phyloP scores from a whole-genome alignment of 495 filamentous ascomycete species.

The Penicillium coffeae region DNA sequence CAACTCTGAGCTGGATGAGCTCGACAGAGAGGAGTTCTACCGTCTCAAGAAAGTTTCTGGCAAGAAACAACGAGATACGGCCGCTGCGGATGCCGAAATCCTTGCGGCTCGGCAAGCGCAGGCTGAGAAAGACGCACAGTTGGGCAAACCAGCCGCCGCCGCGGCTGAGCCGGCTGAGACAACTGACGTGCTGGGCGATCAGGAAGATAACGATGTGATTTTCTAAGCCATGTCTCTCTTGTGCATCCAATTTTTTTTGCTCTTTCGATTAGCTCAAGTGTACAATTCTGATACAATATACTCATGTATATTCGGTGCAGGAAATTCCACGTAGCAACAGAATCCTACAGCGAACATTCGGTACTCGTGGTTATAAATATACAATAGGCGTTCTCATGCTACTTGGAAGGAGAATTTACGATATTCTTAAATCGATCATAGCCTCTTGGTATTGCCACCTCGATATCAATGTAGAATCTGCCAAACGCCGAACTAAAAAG shows the following conservation, averaged over 20 bases:
- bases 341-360: not conserved
- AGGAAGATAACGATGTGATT: constrained; percentile 92
- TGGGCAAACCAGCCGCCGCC: constrained; percentile 12
- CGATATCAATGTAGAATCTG: constrained; percentile 19
- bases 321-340: too few species aligned
- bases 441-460: constrained; percentile 19
- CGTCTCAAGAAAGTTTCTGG: constrained; percentile 95
- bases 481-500: constrained; percentile 34
- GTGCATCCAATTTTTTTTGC: constrained; percentile 2
- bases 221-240: constrained; percentile 55
- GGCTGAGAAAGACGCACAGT: constrained; percentile 29
- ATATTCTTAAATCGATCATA: not conserved
- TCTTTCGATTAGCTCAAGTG: constrained; percentile 8
- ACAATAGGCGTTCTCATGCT: not conserved
- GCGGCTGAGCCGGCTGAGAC: constrained; percentile 42
- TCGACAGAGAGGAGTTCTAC: constrained; percentile 98
- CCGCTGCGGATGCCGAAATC: constrained; percentile 70
- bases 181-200: constrained; percentile 72
- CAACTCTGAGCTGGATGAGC: constrained; percentile 96
- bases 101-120: constrained; percentile 53
- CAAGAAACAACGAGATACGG: constrained; percentile 86
- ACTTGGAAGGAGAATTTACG: too few species aligned
- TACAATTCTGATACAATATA: constrained; percentile 13
- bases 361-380: not conserved
- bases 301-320: constrained; percentile 10